These are phyloP conservation scores for Umbelopsis sp. DNA, from an alignment of 192 early-diverging fungal species.

Conservation along the genomic window DNA sequence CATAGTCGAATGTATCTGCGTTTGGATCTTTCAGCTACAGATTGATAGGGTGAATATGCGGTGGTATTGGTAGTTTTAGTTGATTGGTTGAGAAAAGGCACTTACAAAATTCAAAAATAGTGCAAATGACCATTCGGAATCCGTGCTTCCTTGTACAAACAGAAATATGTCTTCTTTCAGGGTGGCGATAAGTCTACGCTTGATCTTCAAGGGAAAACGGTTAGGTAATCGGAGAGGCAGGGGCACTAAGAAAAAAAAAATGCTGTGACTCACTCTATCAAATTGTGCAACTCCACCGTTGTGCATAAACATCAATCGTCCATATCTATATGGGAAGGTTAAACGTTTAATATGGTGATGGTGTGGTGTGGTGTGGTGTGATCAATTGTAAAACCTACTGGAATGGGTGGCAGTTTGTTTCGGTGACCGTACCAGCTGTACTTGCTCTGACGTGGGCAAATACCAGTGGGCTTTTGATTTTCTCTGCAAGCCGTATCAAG, in stretches of 20 bases:
- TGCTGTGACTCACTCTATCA: slow-evolving; percentile 40
- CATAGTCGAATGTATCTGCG: slow-evolving; percentile 54
- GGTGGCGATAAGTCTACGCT: slow-evolving; percentile 62
- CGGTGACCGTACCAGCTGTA: slow-evolving; percentile 72
- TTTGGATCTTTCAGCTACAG: slow-evolving; percentile 41
- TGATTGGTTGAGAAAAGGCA: not conserved
- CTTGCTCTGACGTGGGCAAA: slow-evolving; percentile 83
- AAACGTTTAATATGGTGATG: slow-evolving; percentile 1
- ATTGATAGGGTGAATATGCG: not conserved
- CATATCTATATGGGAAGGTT: slow-evolving; percentile 35
- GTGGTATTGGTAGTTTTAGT: no score
- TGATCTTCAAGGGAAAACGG: slow-evolving; percentile 48
- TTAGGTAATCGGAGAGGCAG: not conserved
- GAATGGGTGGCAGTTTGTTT: slow-evolving; percentile 76
- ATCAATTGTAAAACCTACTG: slow-evolving; percentile 36
- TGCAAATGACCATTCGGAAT: slow-evolving; percentile 82
- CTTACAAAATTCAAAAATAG: slow-evolving; percentile 74
- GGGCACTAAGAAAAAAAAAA: not conserved
- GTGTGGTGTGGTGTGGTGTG: not conserved
- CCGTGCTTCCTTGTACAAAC: slow-evolving; percentile 75
- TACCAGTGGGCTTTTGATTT: slow-evolving; percentile 71
- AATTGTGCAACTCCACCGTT: slow-evolving; percentile 74
- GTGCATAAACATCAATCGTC: slow-evolving; percentile 84
- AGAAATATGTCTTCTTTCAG: slow-evolving; percentile 70
- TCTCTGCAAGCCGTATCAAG: slow-evolving; percentile 72